Evolutionary conservation across 305 asterid species (phyloP), one percentile per base, ranked within the genome.

Genomic region (Andrographis paniculata): DNA sequence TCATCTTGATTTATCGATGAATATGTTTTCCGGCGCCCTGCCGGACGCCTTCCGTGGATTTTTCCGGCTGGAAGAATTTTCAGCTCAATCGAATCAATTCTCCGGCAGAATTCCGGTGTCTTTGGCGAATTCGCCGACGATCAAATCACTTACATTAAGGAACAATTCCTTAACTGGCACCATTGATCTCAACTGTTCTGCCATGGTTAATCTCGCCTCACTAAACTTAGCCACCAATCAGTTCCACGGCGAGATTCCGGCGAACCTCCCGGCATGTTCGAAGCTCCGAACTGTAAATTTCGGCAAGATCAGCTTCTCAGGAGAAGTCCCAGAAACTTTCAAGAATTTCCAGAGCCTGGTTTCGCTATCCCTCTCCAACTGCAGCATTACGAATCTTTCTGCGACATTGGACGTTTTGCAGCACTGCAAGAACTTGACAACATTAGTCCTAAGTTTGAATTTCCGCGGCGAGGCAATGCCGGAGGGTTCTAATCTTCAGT

Each of bases 271-370:
- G 21, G 15, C 58, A 17, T 84, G 95, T 48, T 62, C 54, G 8
- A 46, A 14, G 12, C 53, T 84, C 52, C 73, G 57, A 31, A 64
- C 63, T n/a, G 44, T 84, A 17, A 78, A 76, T 64, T 74, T 84
- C 14, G 89, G 75, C 2, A 68, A 50, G 58, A 76, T 55, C 62
- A 41, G 48, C 58, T 70, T 84, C 55, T 42, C 56, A 8, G 93
- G 87, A 39, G 72, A 78, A 63, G 58, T 84, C 50, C 95, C 95
- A 0, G 79, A 72, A 62, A 81, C 70, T 50, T 81, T 81, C 77
- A 68, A 45, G 77, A 72, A 71, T 39, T 81, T 84, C 45, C 64
- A 30, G 51, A 63, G 58, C 19, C 93, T 84, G 27, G 30, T 77
- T 1, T 72, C 58, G 45, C 65, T 81, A 43, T 81, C 95, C 18